Base-by-base conservation (phyloP, 2,329 filamentous ascomycete species). In the Pseudocercospora eumusae region DNA sequence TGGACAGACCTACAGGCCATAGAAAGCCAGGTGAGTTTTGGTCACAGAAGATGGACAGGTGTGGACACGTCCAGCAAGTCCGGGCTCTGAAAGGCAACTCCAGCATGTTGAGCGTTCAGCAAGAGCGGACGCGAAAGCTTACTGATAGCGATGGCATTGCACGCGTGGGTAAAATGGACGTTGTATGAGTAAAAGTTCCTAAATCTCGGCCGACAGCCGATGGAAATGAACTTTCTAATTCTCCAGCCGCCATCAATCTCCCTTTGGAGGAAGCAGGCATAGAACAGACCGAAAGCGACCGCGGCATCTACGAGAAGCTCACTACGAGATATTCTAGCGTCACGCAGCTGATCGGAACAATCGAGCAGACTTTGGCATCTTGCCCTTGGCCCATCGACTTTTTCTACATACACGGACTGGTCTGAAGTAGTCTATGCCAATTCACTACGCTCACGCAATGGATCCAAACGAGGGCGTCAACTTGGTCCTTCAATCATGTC, bases 1-100 rank as follows among this genome's bases (percentile, higher is more conserved):
- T 47, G 64, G 61, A 25, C 69, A 69, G 54, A 67, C 65, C 64
- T 71, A 68, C 55, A 56, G 70, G 44, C 65, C 66, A 44, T 73
- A 36, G 28, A 36, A 40, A 8, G 18, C 52, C 47, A 52, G 47
- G 47, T 25, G 10, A 25, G 23, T 3, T n/a, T 15, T n/a, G 47
- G 15, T 52, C 36, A 40, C 36, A n/a, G 36, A 40, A n/a, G 13
- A 40, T 15, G n/a, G 15, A 15, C 36, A 40, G 7, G 13, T 40
- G 36, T 40, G 36, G 36, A 40, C 36, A n/a, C 15, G 15, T 40
- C 36, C 36, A 18, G 36, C 36, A 11, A 40, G 36, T 40, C 36
- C 36, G 15, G 5, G 36, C 36, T 40, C 13, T 2, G 13, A 40
- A n/a, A 18, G 36, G 15, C 13, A n/a, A 40, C 36, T n/a, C 31